Percentiles rank a stretch among this genome's conserved stretches.
Conservation (phyloP, 2,329 filamentous ascomycete species). For the Helotiales sp. region DNA sequence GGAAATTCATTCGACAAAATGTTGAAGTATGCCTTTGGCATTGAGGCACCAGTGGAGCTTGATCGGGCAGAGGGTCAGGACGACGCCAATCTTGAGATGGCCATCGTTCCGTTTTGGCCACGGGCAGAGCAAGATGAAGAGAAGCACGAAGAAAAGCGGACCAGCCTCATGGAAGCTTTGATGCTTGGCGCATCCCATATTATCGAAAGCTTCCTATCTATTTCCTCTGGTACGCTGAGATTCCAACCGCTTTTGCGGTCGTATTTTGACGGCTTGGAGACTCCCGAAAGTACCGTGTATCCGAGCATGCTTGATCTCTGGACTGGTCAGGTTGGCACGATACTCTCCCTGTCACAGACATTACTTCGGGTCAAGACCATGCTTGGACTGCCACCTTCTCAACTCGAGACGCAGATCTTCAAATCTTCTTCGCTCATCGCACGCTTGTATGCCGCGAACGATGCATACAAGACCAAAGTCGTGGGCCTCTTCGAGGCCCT, state of each 20-base stretch:
- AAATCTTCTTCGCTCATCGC: conserved; percentile 78
- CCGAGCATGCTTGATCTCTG: conserved; percentile 59
- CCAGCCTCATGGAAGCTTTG: conserved; percentile 51
- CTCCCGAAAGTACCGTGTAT: conserved; percentile 66
- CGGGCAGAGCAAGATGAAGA: not conserved
- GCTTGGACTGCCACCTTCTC: conserved; percentile 64
- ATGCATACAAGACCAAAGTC: conserved; percentile 67
- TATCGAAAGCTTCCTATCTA: conserved; percentile 75
- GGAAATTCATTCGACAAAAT: conserved; percentile 73
- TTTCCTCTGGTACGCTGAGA: conserved; percentile 70
- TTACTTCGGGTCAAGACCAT: conserved; percentile 73
- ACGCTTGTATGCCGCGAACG: conserved; percentile 73
- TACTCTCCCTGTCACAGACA: conserved; percentile 69
- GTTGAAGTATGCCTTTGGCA: conserved; percentile 73
- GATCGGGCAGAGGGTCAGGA: conserved; percentile 44
- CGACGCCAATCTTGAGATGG: not conserved
- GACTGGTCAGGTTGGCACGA: conserved; percentile 65
- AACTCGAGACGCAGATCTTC: conserved; percentile 79
- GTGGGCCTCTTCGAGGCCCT: conserved; percentile 74
- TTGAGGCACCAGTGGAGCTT: conserved; percentile 63
- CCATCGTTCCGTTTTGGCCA: not conserved
- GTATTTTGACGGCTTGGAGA: conserved; percentile 65
- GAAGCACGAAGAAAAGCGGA: conserved; percentile 4
- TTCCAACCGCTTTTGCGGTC: conserved; percentile 78
- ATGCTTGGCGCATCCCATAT: conserved; percentile 76